A percentile compares a stretch with the other conserved stretches of the same genome.
Evolutionary conservation across 495 filamentous ascomycete species (phyloP).

Genomic region (Hypoxylon cercidicola): DNA sequence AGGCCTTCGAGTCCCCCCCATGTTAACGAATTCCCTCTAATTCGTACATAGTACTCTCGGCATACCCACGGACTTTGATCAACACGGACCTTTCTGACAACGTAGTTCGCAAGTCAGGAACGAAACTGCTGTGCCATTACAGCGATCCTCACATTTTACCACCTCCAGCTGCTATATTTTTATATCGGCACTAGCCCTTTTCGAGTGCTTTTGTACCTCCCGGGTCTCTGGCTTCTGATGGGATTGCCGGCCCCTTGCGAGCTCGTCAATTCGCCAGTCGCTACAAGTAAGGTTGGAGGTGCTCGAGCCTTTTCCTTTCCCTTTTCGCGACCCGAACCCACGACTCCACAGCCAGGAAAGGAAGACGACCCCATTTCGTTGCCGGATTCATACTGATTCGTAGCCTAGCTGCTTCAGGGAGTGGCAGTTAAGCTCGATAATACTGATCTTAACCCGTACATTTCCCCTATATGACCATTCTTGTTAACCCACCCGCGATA

Average conservation of each 20-base stretch:
- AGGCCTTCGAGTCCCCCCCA: conserved; percentile 7
- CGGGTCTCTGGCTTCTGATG: conserved; percentile 7
- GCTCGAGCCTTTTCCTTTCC: conserved; percentile 43
- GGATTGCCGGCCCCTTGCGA: conserved; percentile 40
- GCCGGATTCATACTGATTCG: conserved; percentile 18
- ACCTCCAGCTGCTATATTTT: conserved; percentile 30
- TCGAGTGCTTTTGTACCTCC: neutral
- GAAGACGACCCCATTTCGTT: conserved; percentile 25
- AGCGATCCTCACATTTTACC: conserved; percentile 41
- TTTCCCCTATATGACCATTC: conserved; percentile 5
- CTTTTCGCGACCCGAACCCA: conserved; percentile 34
- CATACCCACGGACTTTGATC: conserved; percentile 41
- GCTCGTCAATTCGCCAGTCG: conserved; percentile 32
- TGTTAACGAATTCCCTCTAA: conserved; percentile 24
- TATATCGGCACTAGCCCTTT: conserved; percentile 35
- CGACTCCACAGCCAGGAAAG: conserved; percentile 35
- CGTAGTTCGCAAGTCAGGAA: conserved; percentile 32
- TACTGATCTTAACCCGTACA: conserved; percentile 27
- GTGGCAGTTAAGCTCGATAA: conserved; percentile 31
- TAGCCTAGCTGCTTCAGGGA: conserved; percentile 18
- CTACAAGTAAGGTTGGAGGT: conserved; percentile 36
- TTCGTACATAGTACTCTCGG: conserved; percentile 12
- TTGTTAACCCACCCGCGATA: conserved; percentile 15
- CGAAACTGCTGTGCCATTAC: conserved; percentile 32
- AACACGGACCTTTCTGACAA: conserved; percentile 35